A percentile compares a stretch with the other conserved stretches of the same genome.
These are phyloP conservation scores for Sporothrix globosa DNA, from an alignment of 2,329 filamentous ascomycete species.

Conservation along the genomic window DNA sequence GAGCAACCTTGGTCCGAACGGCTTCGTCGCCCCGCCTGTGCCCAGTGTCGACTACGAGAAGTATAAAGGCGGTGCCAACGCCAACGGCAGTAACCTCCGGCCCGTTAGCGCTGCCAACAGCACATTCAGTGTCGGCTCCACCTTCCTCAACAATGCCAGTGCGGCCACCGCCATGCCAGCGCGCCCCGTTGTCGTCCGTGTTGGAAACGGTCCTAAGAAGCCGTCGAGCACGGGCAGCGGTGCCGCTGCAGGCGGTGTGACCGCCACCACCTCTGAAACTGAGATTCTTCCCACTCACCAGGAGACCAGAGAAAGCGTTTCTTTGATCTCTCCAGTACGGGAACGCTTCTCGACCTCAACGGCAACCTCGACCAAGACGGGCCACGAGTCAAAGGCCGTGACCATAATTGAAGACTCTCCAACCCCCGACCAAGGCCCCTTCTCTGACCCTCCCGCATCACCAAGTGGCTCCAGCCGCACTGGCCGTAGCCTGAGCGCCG, in stretches of 20 bases:
- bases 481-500: conserved; percentile 56
- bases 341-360: conserved; percentile 21
- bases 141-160: conserved; percentile 67
- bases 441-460: conserved; percentile 55
- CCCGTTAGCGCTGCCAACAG: conserved; percentile 58
- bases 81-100: conserved; percentile 39
- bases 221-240: conserved; percentile 35
- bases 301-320: conserved; percentile 4
- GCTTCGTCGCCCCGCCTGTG: conserved; percentile 67
- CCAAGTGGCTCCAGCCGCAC: conserved; percentile 44
- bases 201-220: conserved; percentile 57
- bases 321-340: conserved; percentile 34
- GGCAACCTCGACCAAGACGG: background rate
- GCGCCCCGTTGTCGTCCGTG: conserved; percentile 63
- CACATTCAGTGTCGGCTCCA: conserved; percentile 69
- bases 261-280: conserved; percentile 4
- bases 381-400: conserved; percentile 50
- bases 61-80: conserved; percentile 47
- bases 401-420: conserved; percentile 58
- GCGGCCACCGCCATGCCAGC: conserved; percentile 60
- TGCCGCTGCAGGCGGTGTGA: background rate
- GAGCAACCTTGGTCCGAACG: conserved; percentile 53
- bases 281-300: background rate
- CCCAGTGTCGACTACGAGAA: conserved; percentile 69
- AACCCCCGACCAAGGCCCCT: conserved; percentile 59